Evolutionary conservation across 495 filamentous ascomycete genomes (phyloP).

Genomic region (Antarctomyces pellizariae): DNA sequence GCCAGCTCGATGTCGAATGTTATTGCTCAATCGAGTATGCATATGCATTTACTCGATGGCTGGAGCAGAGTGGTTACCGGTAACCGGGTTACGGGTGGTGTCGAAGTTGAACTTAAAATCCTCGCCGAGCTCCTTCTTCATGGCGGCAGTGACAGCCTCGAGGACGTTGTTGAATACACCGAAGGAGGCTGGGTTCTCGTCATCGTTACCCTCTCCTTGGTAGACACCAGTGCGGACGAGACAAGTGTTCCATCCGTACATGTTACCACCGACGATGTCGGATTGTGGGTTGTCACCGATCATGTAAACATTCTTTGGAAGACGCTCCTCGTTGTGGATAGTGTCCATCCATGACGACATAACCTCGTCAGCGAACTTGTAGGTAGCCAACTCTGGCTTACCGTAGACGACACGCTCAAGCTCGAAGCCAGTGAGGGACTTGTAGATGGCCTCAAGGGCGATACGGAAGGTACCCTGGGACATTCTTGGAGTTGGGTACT

Average conservation of each 20-base stretch:
- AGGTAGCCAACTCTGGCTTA: constrained; percentile 62
- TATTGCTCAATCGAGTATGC: too few relatives aligned
- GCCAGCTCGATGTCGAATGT: too few relatives aligned
- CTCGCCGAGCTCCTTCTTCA: constrained; percentile 30
- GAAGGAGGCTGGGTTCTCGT: constrained; percentile 31
- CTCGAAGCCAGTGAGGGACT: constrained; percentile 39
- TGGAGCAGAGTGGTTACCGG: constrained; percentile 5
- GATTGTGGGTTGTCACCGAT: constrained; percentile 83
- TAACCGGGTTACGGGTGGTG: constrained; percentile 13
- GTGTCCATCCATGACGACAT: constrained; percentile 32
- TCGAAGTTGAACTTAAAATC: constrained; percentile 35
- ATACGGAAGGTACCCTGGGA: constrained; percentile 80
- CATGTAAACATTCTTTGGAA: constrained; percentile 58
- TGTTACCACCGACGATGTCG: constrained; percentile 72
- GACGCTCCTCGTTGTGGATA: constrained; percentile 13
- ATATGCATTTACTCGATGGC: constrained; percentile 9
- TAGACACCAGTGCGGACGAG: constrained; percentile 74
- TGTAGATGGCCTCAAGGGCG: constrained; percentile 60
- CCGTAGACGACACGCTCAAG: constrained; percentile 47
- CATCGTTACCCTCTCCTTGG: constrained; percentile 24
- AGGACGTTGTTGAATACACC: constrained; percentile 32
- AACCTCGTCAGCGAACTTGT: constrained; percentile 56
- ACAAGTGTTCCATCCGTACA: constrained; percentile 55
- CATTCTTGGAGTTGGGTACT: constrained; percentile 57
- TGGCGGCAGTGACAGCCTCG: constrained; percentile 27